Base-by-base conservation (phyloP, 208 protist species). In the Trypanosoma boissoni region DNA sequence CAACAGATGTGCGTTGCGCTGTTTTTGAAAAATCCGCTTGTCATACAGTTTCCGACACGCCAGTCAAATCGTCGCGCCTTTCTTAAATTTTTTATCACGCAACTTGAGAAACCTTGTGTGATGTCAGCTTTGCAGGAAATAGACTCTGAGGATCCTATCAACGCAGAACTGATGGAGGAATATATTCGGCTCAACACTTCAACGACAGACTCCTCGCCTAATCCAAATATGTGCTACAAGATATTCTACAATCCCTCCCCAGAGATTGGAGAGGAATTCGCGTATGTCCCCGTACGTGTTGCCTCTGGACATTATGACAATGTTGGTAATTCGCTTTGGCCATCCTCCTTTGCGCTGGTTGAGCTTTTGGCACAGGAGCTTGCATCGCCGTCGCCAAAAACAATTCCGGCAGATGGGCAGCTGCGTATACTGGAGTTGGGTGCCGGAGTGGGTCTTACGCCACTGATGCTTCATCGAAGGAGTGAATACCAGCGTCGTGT, bases 321-420 rank as follows among this genome's bases (percentile, higher is more conserved):
- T 48, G 87, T 94, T 6, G 87, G 87, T 3, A 76, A 88, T 20
- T 58, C 87, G 2, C 63, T 94, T 24, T 94, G 87, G 83, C 87
- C 87, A 6, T 74, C 87, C 2, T 77, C 78, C 18, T 89, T 89
- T 72, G 83, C 85, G 32, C 45, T 91, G 44, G 74, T 77, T n/a
- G 75, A 93, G 61, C 71, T 91, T 32, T 65, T 93, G 5, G 62
- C 72, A 16, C 72, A 83, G 61, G 82, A 89, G 62, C 43, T 86
- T 12, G n/a, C 49, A 16, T 16, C 56, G 29, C 0, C 54, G 1
- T 31, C 39, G 0, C 36, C 43, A 27, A 9, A 20, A 18, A 39
- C 58, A 16, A 16, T 64, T 24, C 31, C 41, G 42, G 46, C 31
- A n/a, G 64, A 72, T n/a, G 56, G 56, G 14, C 36, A 69, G 41